Evolutionary conservation across 306 rosid species (phyloP).

Genomic region (Styphnolobium japonicum): DNA sequence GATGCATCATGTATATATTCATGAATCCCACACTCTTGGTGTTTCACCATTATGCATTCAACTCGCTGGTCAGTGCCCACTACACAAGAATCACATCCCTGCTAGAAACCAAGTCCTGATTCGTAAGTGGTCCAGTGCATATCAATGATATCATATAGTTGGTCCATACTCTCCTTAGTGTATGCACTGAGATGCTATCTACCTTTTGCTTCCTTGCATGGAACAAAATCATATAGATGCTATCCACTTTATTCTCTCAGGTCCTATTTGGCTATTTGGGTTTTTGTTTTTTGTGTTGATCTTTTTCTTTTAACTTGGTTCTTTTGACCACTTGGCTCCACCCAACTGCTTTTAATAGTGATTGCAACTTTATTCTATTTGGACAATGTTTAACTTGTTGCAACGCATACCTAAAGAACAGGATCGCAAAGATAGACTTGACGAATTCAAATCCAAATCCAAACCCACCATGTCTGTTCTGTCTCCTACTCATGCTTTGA

Average conservation of each 20-base stretch:
- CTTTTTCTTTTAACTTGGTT: not conserved
- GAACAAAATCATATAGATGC: not conserved
- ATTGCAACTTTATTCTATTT: not conserved
- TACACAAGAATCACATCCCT: not conserved
- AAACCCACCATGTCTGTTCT: not conserved
- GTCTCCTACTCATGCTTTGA: not conserved
- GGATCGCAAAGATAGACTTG: not conserved
- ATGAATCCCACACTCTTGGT: not conserved
- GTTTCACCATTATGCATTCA: not conserved
- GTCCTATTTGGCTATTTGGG: not conserved
- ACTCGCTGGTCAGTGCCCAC: not conserved
- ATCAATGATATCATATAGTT: too few species aligned
- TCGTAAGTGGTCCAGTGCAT: too few species aligned
- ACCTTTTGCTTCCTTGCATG: not conserved
- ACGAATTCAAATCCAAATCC: not conserved
- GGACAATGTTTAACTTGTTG: not conserved
- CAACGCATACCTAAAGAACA: not conserved
- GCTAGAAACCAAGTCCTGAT: too few species aligned
- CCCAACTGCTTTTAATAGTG: not conserved
- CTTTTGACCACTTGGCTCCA: constrained; percentile 1
- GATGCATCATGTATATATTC: not conserved
- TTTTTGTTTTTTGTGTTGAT: not conserved
- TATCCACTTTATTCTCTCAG: not conserved
- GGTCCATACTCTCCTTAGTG: too few species aligned
- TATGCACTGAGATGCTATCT: not conserved